Evolutionary conservation across 805 yeast genomes (phyloP).

Genomic region (Hermanozyma aechmeae): DNA sequence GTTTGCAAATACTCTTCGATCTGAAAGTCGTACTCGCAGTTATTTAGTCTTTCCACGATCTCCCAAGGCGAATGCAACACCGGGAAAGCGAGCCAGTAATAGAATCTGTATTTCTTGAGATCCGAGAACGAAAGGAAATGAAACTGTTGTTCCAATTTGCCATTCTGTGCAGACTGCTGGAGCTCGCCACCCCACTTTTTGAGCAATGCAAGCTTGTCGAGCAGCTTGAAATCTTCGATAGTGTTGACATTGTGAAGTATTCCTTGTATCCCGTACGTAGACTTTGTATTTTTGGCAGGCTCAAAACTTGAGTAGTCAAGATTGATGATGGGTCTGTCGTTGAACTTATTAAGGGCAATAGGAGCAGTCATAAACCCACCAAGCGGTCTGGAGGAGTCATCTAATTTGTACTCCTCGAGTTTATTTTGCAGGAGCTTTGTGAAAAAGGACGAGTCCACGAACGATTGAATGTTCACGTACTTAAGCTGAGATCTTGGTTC

Average conservation of each 20-base stretch:
- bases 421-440: conserved; percentile 64
- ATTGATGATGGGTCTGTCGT: conserved; percentile 23
- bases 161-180: conserved; percentile 4
- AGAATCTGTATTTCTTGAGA: conserved; percentile 77
- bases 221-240: conserved; percentile 68
- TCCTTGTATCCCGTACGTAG: conserved; percentile 19
- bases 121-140: conserved; percentile 65
- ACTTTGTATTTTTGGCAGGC: conserved; percentile 2
- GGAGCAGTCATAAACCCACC: conserved; percentile 35
- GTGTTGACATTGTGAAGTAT: conserved; percentile 59
- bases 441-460: conserved; percentile 83
- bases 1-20: conserved; percentile 1
- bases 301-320: conserved; percentile 26
- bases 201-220: conserved; percentile 57
- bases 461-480: conserved; percentile 52
- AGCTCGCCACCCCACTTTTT: conserved; percentile 24
- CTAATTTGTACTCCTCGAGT: conserved; percentile 63
- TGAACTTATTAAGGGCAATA: conserved; percentile 22
- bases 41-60: conserved; percentile 1
- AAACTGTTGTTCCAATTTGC: conserved; percentile 26
- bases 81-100: conserved; percentile 88
- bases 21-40: conserved; percentile 2
- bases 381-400: conserved; percentile 35
- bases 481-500: too few relatives aligned
- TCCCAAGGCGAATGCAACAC: conserved; percentile 46